Conservation (phyloP, 805 yeast species). For the Nakazawaea peltata region DNA sequence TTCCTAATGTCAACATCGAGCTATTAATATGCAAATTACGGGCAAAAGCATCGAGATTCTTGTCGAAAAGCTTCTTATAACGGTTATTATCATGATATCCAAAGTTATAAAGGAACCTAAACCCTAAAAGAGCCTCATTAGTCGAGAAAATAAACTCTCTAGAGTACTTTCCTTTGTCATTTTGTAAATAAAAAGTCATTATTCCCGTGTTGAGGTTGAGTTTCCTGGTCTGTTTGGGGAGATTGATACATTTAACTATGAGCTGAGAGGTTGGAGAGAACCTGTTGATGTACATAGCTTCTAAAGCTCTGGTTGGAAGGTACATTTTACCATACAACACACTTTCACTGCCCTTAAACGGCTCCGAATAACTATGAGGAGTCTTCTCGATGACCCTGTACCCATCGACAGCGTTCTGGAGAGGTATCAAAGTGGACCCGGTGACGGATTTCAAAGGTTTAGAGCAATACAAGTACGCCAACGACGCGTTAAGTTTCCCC, state of each 20-base stretch:
- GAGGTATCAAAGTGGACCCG: constrained; percentile 42
- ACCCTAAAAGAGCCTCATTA: constrained; percentile 76
- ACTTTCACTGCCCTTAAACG: constrained; percentile 21
- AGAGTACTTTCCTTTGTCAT: constrained; percentile 52
- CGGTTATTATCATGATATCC: constrained; percentile 16
- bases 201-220: constrained; percentile 28
- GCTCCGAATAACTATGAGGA: not conserved
- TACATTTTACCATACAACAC: constrained; percentile 80
- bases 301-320: constrained; percentile 79
- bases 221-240: constrained; percentile 23
- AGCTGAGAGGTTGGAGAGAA: constrained; percentile 54
- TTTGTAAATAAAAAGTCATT: constrained; percentile 64
- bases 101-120: constrained; percentile 69
- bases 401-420: constrained; percentile 66
- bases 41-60: constrained; percentile 6
- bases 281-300: constrained; percentile 75
- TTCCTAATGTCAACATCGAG: constrained; percentile 67
- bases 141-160: constrained; percentile 77
- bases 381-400: constrained; percentile 50
- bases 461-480: constrained; percentile 75
- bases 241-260: constrained; percentile 68
- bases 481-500: constrained; percentile 66
- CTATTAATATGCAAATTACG: constrained; percentile 19
- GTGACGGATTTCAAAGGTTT: constrained; percentile 41
- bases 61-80: constrained; percentile 2